Evolutionary conservation across 2,329 filamentous ascomycete species (phyloP).

Genomic region (Pseudogymnoascus pannorum): DNA sequence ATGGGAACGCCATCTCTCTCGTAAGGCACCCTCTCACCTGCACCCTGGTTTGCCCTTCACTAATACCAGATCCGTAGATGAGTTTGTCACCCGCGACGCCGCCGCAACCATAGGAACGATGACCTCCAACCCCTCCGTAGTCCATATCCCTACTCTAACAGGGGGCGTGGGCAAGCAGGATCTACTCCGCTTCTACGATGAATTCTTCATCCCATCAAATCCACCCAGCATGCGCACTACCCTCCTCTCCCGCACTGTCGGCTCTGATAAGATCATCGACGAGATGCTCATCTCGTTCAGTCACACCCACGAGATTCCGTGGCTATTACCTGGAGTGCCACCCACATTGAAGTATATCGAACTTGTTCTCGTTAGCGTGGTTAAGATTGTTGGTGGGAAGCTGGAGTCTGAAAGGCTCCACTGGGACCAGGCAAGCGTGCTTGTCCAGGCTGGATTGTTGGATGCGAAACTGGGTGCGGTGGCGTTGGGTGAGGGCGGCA

Average conservation of each 20-base stretch:
- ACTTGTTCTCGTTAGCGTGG: constrained; percentile 50
- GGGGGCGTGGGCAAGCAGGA: constrained; percentile 55
- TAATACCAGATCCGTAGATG: constrained; percentile 26
- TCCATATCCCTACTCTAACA: constrained; percentile 57
- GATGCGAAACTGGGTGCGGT: constrained; percentile 11
- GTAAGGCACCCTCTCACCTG: constrained; percentile 31
- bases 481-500: constrained; percentile 13
- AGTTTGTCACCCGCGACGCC: constrained; percentile 51
- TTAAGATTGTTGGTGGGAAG: constrained; percentile 56
- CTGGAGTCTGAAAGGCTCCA: constrained; percentile 60
- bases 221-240: constrained; percentile 52
- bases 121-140: constrained; percentile 60
- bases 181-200: constrained; percentile 55
- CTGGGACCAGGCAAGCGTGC: constrained; percentile 60
- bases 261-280: constrained; percentile 57
- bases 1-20: constrained; percentile 58
- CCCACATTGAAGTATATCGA: constrained; percentile 47
- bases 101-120: constrained; percentile 54
- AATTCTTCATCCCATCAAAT: constrained; percentile 58
- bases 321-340: constrained; percentile 53
- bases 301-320: constrained; percentile 50
- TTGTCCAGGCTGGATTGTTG: constrained; percentile 54
- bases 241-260: constrained; percentile 57
- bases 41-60: neutral
- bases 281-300: constrained; percentile 54